Evolutionary conservation across 495 filamentous ascomycete genomes (phyloP).

Genomic region (Trypethelium eluteriae): DNA sequence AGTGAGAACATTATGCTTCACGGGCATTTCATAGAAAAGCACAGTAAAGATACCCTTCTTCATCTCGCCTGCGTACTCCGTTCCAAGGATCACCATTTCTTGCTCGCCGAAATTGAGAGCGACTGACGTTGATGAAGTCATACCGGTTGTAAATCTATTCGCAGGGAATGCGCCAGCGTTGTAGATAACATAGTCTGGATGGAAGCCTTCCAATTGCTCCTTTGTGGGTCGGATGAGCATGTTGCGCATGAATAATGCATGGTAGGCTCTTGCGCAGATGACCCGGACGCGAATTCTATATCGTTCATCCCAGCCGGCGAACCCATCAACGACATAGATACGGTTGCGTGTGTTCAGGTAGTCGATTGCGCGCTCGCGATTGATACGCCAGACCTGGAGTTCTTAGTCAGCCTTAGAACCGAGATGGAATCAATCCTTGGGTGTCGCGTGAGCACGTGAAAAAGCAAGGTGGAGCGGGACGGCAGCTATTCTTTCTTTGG

Average conservation of each 20-base stretch:
- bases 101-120: slow-evolving; percentile 83
- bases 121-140: slow-evolving; percentile 89
- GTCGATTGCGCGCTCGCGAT: slow-evolving; percentile 96
- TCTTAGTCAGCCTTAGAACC: slow-evolving; percentile 24
- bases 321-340: slow-evolving; percentile 97
- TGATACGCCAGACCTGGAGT: slow-evolving; percentile 93
- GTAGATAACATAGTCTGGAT: slow-evolving; percentile 99
- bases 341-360: slow-evolving; percentile 98
- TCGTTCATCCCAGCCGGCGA: slow-evolving; percentile 95
- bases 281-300: slow-evolving; percentile 97
- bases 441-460: slow-evolving; percentile 12
- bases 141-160: slow-evolving; percentile 94
- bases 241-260: slow-evolving; percentile 99
- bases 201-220: slow-evolving; percentile 91
- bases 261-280: slow-evolving; percentile 96
- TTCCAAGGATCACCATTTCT: slow-evolving; percentile 98
- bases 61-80: slow-evolving; percentile 99
- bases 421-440: not conserved
- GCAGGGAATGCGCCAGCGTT: slow-evolving; percentile 97
- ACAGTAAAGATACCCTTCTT: slow-evolving; percentile 99
- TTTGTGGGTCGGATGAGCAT: slow-evolving; percentile 93
- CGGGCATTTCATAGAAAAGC: slow-evolving; percentile 98
- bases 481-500: slow-evolving; percentile 1
- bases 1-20: slow-evolving; percentile 97
- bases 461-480: not conserved